A percentile compares a stretch with the other conserved stretches of the same genome.
These are phyloP conservation scores for Protea cynaroides DNA, from an alignment of 164 flowering plant species.

Conservation along the genomic window DNA sequence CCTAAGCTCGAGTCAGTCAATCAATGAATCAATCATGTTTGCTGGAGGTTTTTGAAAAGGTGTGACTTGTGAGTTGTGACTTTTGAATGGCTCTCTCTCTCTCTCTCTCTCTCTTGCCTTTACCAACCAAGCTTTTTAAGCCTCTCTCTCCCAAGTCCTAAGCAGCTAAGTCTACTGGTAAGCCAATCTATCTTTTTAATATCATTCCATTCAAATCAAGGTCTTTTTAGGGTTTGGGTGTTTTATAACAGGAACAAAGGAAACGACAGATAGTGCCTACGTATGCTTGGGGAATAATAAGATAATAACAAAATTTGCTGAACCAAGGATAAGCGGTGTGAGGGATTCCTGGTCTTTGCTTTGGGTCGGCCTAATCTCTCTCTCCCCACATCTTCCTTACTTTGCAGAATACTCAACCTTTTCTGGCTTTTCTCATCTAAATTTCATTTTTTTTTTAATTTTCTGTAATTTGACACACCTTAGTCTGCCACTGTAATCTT, in stretches of 20 bases:
- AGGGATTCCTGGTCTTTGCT: conserved; percentile 25
- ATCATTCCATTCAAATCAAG: conserved; percentile 40
- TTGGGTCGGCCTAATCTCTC: neutral
- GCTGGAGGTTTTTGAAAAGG: conserved; percentile 10
- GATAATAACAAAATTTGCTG: conserved; percentile 10
- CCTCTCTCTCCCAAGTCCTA: too few relatives aligned
- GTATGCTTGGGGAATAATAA: conserved; percentile 11
- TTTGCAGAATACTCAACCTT: conserved; percentile 23
- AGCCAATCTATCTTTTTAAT: conserved; percentile 18
- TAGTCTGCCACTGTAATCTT: conserved; percentile 43
- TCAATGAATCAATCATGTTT: conserved; percentile 20
- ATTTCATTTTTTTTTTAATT: conserved; percentile 5
- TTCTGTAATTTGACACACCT: conserved; percentile 25
- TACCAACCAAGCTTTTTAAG: conserved; percentile 33
- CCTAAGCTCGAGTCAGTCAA: conserved; percentile 10
- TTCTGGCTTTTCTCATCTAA: conserved; percentile 6
- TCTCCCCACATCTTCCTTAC: neutral
- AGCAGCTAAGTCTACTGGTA: conserved; percentile 15
- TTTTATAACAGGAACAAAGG: conserved; percentile 45
- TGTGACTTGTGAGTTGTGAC: conserved; percentile 5
- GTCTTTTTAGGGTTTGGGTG: conserved; percentile 58
- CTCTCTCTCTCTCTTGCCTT: conserved; percentile 13
- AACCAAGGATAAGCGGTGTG: conserved; percentile 8
- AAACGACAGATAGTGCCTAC: conserved; percentile 61
- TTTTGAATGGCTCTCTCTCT: neutral